Base-by-base conservation (phyloP, 192 early-diverging fungal species). In the Rhizophagus sp. region DNA sequence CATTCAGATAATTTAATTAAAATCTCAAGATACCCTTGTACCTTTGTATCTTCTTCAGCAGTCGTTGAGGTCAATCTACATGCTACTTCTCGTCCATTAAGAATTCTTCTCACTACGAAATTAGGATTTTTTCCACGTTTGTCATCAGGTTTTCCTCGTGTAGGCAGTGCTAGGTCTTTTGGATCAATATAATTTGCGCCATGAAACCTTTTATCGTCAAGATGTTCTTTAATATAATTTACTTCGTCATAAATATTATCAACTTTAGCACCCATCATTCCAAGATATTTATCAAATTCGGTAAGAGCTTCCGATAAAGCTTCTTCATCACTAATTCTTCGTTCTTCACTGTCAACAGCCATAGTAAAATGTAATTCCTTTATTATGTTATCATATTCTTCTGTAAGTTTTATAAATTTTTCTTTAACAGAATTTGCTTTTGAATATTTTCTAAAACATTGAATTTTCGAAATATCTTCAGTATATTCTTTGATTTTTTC, bases 401-500 rank as follows among this genome's bases (percentile, higher is more conserved):
- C 4, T 4, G 49, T 57, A 5, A 78, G 24, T 22, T 13, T 17
- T n/a, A 17, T 49, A 36, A 64, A 78, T 12, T 34, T 67, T 4
- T 30, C 1, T 57, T 78, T 44, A 6, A 78, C 33, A 10, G 64
- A 22, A 52, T 1, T 47, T 4, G 65, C 66, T 41, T 57, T 7
- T 68, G 6, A 1, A 78, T 27, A 69, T 52, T 78, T 78, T 9
- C 15, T 15, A 68, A 22, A 39, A 24, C 49, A 11, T 24, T 78
- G 19, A 69, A 69, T 27, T 50, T 69, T 64, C 0, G 65, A 68
- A 27, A 78, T 65, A 34, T 78, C 65, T 2, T 69, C 6, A 57
- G 49, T 22, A 68, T 52, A 78, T 57, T 52, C 17, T 10, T 57
- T 69, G 13, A 78, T 69, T 68, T 78, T 17, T 57, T 78, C 68